These are phyloP conservation scores for Malus hybrid DNA, from an alignment of 331 rosid genomes.

Conservation along the genomic window DNA sequence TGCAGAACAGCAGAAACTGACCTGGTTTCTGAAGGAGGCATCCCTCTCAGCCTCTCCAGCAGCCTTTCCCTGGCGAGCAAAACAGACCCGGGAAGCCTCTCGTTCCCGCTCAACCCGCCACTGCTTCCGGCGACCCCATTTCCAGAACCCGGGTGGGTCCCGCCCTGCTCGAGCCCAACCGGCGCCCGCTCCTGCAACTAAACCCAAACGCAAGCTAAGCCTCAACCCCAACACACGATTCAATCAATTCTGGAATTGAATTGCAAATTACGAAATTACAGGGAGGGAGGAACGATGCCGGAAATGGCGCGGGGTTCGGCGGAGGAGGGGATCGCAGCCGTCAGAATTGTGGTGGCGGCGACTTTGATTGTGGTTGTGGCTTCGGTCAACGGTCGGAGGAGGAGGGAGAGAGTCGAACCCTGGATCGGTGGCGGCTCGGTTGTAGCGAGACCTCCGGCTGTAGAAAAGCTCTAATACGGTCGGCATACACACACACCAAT, in stretches of 20 bases:
- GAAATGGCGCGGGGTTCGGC: slow-evolving; percentile 37
- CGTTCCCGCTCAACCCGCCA: slow-evolving; percentile 28
- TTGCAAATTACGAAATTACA: slow-evolving; percentile 5
- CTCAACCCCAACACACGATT: neutral
- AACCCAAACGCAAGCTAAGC: neutral
- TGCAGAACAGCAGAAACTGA: slow-evolving; percentile 14
- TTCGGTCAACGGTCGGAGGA: slow-evolving; percentile 15
- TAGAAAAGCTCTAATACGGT: slow-evolving; percentile 79
- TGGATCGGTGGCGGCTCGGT: slow-evolving; percentile 39
- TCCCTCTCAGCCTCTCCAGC: slow-evolving; percentile 78
- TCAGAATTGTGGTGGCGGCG: slow-evolving; percentile 23
- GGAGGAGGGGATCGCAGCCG: slow-evolving; percentile 40
- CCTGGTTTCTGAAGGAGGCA: slow-evolving; percentile 50
- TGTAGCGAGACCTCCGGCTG: slow-evolving; percentile 62
- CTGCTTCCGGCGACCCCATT: slow-evolving; percentile 20
- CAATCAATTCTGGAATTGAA: neutral
- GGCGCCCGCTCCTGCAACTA: slow-evolving; percentile 37
- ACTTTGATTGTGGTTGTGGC: neutral
- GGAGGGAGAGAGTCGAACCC: slow-evolving; percentile 35
- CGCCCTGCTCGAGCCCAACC: slow-evolving; percentile 33
- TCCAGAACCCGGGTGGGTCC: slow-evolving; percentile 16
- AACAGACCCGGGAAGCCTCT: slow-evolving; percentile 71
- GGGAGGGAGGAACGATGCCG: slow-evolving; percentile 26
- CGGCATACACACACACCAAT: slow-evolving; percentile 52
- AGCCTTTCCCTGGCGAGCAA: slow-evolving; percentile 81